These are phyloP conservation scores for Tolypocladium capitatum DNA, from an alignment of 2,329 filamentous ascomycete genomes.

Conservation along the genomic window DNA sequence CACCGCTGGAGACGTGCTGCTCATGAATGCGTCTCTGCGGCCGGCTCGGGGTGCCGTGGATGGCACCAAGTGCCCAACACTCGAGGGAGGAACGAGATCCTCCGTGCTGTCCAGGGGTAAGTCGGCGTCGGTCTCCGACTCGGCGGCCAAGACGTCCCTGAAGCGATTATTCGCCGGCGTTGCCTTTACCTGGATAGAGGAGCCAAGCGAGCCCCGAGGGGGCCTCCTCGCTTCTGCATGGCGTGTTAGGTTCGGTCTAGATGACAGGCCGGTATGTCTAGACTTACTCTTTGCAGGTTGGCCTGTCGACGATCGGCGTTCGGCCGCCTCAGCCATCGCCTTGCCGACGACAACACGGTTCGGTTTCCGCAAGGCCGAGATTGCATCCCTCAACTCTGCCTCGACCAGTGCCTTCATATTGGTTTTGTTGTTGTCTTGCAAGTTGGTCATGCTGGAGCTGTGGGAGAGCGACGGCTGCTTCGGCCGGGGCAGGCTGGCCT, in stretches of 20 bases:
- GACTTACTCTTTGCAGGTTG: slow-evolving; percentile 35
- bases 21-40: slow-evolving; percentile 16
- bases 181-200: slow-evolving; percentile 39
- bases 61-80: slow-evolving; percentile 23
- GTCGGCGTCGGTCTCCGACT: slow-evolving; percentile 11
- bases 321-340: slow-evolving; percentile 52
- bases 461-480: slow-evolving; percentile 25
- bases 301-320: slow-evolving; percentile 40
- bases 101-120: slow-evolving; percentile 11
- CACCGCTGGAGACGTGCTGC: slow-evolving; percentile 15
- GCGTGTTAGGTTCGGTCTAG: slow-evolving; percentile 15
- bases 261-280: background rate
- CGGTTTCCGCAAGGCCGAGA: slow-evolving; percentile 59
- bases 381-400: slow-evolving; percentile 60
- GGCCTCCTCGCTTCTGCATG: slow-evolving; percentile 39
- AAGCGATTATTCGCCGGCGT: slow-evolving; percentile 43
- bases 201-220: slow-evolving; percentile 20
- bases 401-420: slow-evolving; percentile 55
- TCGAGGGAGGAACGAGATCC: slow-evolving; percentile 23
- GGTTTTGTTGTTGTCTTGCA: slow-evolving; percentile 44
- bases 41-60: slow-evolving; percentile 25
- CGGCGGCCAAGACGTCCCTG: slow-evolving; percentile 31
- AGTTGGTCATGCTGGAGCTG: slow-evolving; percentile 33
- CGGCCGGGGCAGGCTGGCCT: slow-evolving; percentile 21
- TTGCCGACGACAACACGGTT: slow-evolving; percentile 59